Conservation (phyloP, 768 basidiomycete species). For the Agaricus blazei region DNA sequence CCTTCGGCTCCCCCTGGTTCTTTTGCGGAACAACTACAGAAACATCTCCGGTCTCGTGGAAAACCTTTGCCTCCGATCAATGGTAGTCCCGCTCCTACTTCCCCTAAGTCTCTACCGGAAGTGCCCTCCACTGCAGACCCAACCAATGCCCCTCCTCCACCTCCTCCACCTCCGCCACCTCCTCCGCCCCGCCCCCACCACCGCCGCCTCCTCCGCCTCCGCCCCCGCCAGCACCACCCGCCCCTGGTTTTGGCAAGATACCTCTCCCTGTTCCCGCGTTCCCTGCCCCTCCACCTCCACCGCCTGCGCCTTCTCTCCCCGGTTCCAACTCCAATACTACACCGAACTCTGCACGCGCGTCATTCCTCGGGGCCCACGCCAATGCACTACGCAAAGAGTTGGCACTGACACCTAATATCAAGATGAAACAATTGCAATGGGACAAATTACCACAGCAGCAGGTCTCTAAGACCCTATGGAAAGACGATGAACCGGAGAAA, state of each 20-base stretch:
- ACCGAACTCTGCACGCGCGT: conserved; percentile 50
- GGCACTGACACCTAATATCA: conserved; percentile 74
- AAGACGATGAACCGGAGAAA: conserved; percentile 57
- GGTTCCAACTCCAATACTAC: conserved; percentile 30
- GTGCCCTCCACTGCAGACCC: conserved; percentile 11
- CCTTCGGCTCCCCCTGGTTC: conserved; percentile 38
- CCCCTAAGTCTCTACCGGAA: conserved; percentile 17
- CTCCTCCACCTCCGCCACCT: conserved; percentile 20
- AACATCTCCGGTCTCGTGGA: conserved; percentile 50
- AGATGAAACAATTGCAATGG: conserved; percentile 99
- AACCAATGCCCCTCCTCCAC: conserved; percentile 30
- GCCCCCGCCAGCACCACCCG: conserved; percentile 31
- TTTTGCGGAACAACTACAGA: conserved; percentile 58
- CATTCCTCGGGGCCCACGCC: conserved; percentile 55
- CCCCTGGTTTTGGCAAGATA: conserved; percentile 19
- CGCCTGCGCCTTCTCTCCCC: conserved; percentile 17
- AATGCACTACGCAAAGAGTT: conserved; percentile 78
- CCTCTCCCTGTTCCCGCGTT: conserved; percentile 15
- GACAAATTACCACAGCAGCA: conserved; percentile 93
- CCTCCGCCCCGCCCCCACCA: conserved; percentile 20
- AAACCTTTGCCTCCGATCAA: conserved; percentile 34
- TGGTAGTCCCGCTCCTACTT: conserved; percentile 23
- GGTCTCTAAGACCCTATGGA: conserved; percentile 84
- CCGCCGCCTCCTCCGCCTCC: conserved; percentile 28
- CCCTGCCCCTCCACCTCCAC: conserved; percentile 33